Base-by-base conservation (phyloP, 2,329 filamentous ascomycete genomes). In the Dissoconium aciculare region DNA sequence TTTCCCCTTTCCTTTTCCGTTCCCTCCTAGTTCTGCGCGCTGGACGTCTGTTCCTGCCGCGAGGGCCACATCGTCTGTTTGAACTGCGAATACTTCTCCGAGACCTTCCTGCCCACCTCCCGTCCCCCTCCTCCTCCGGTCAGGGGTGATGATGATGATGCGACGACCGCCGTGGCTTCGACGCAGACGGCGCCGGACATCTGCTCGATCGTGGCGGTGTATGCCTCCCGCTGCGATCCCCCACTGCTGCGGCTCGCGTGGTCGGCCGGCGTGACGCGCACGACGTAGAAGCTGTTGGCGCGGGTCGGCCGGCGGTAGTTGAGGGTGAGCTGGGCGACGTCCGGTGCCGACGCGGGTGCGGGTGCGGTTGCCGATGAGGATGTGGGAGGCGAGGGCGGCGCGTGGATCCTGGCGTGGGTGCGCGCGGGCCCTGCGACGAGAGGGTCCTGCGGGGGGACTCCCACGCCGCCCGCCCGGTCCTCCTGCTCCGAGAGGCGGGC, bases 251-350 rank as follows among this genome's bases (percentile, higher is more conserved):
- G 39, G 37, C 17, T 27, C 30, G 23, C 27, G 29, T 19, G 24
- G 15, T 36, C 27, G 15, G 41, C 46, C 17, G 59, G 64, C 30
- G 57, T 50, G 9, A 64, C 60, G 33, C 64, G 59, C 5, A 83
- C 55, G 17, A 77, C 60, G 53, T 80, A 81, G 50, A 78, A 79
- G 23, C 62, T 57, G 31, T 68, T 66, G 23, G 69, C 66, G 19
- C 62, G 52, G 5, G 73, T 71, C 1, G 72, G 73, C 34, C 63
- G 64, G 26, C 67, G 61, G 51, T 83, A 85, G 31, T 65, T 63
- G 28, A 84, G 48, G 25, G 53, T 57, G 34, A 64, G 36, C 9
- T 56, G 51, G 15, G 46, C 49, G 3, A 59, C 58, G 25, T 55
- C 54, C 8, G 32, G 21, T 14, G 38, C 35, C n/a, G n/a, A n/a